Evolutionary conservation across 345 rosid species (phyloP).

Genomic region (Gossypium mustelinum): DNA sequence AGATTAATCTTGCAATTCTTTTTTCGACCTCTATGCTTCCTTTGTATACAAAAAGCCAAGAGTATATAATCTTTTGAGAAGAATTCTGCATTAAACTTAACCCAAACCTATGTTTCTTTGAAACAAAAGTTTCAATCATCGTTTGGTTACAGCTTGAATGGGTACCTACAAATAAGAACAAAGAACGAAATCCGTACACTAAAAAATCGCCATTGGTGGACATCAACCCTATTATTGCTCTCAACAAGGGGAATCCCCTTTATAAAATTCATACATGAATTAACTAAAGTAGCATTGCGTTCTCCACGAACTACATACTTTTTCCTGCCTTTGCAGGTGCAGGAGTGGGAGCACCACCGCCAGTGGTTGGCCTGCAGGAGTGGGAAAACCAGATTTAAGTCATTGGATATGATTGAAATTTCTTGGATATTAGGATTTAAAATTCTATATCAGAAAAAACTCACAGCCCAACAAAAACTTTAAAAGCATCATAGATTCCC

Average conservation of each 20-base stretch:
- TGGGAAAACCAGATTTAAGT: background rate
- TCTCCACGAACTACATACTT: background rate
- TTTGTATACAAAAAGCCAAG: too few relatives aligned
- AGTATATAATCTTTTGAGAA: too few relatives aligned
- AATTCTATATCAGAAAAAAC: conserved; percentile 26
- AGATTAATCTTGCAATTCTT: too few relatives aligned
- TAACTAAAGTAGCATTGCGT: background rate
- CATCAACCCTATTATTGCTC: conserved; percentile 14
- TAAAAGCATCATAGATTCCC: conserved; percentile 88
- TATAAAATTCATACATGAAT: background rate
- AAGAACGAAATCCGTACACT: background rate
- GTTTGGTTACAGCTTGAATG: background rate
- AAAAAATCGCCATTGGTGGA: background rate
- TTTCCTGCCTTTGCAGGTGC: conserved; percentile 33
- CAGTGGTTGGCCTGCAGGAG: conserved; percentile 54
- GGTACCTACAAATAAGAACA: background rate
- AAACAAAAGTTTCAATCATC: background rate
- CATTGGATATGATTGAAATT: background rate
- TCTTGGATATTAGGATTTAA: background rate
- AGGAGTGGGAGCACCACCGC: conserved; percentile 49
- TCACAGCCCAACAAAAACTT: conserved; percentile 91
- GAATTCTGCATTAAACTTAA: too few relatives aligned
- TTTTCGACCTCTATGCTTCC: too few relatives aligned
- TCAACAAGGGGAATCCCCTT: background rate
- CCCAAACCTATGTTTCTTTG: background rate